Percentiles rank a stretch among this genome's conserved stretches.
phyloP scores from a whole-genome alignment of 1,284 basidiomycete species.

The Ustilago trichophora region DNA sequence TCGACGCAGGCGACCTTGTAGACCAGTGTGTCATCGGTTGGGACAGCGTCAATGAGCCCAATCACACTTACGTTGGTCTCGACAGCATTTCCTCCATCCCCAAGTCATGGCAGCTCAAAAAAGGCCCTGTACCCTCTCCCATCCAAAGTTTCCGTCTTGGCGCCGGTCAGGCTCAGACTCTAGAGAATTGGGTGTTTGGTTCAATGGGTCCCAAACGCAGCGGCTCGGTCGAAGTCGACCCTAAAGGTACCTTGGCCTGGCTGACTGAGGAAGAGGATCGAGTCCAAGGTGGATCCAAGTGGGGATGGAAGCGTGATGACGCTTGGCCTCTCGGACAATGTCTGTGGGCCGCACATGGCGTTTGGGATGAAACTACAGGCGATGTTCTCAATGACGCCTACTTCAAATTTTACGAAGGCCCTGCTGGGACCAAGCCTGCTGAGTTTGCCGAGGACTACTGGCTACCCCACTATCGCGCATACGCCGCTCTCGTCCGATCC shows the following conservation, averaged over 20 bases:
- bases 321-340: slow-evolving; percentile 86
- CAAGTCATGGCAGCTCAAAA: slow-evolving; percentile 70
- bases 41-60: slow-evolving; percentile 96
- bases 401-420: slow-evolving; percentile 70
- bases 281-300: slow-evolving; percentile 66
- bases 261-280: slow-evolving; percentile 52
- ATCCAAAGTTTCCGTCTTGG: slow-evolving; percentile 85
- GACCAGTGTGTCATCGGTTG: slow-evolving; percentile 93
- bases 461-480: slow-evolving; percentile 78
- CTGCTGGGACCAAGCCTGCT: slow-evolving; percentile 67
- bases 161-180: slow-evolving; percentile 82
- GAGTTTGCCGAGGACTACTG: slow-evolving; percentile 85
- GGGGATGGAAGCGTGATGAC: slow-evolving; percentile 81
- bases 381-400: slow-evolving; percentile 80
- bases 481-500: slow-evolving; percentile 74
- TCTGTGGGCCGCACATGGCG: slow-evolving; percentile 87
- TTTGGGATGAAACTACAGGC: slow-evolving; percentile 82
- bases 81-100: slow-evolving; percentile 69
- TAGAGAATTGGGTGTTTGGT: slow-evolving; percentile 87
- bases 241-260: slow-evolving; percentile 73
- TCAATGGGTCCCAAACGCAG: slow-evolving; percentile 79
- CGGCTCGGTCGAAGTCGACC: slow-evolving; percentile 82
- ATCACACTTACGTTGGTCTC: slow-evolving; percentile 84
- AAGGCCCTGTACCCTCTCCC: slow-evolving; percentile 85
- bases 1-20: slow-evolving; percentile 76